Base-by-base conservation (phyloP, 2,329 filamentous ascomycete genomes). In the Aspergillus flavus region DNA sequence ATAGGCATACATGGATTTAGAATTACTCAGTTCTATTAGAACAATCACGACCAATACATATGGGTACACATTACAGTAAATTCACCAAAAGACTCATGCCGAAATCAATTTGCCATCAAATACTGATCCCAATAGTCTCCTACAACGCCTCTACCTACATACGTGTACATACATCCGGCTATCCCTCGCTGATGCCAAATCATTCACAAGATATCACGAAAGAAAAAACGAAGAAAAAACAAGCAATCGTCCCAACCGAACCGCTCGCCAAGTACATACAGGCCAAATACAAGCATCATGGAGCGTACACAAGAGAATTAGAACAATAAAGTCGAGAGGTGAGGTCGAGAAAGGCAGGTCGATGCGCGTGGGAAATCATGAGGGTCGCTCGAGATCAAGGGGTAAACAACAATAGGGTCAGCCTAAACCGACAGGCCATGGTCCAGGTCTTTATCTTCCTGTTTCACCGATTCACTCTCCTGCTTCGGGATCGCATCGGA, bases 391-490 rank as follows among this genome's bases (percentile, higher is more conserved):
- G 43, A 46, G 19, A 46, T 46, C 21, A 46, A 46, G 21, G 43
- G 39, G 16, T 19, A 41, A 41, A 19, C 39, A 7, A 41, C 6
- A n/a, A 41, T 1, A 23, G 21, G n/a, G 23, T 3, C 23, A 64
- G 14, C 4, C 53, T 23, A 59, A 61, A 45, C 61, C 23, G 61
- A 59, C 19, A 57, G 1, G 21, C n/a, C 23, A 16, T 48, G 26
- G 30, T 65, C 66, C 16, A 62, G 61, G 43, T 62, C 66, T 28
- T 66, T 63, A 32, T 67, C 68, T 59, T 69, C 68, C 28, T 69
- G 64, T 59, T 69, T 69, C 34, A 66, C 58, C 56, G 52, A 10
- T 53, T 34, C 45, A 39, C 26, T 36, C n/a, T 28, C 54, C 45
- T 43, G 36, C 54, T 61, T 66, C 46, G 46, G 16, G 7, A 41